Percentiles rank a stretch among this genome's conserved stretches.
These are phyloP conservation scores for Blastobotrys robertii DNA, from an alignment of 805 yeast species.

Conservation along the genomic window DNA sequence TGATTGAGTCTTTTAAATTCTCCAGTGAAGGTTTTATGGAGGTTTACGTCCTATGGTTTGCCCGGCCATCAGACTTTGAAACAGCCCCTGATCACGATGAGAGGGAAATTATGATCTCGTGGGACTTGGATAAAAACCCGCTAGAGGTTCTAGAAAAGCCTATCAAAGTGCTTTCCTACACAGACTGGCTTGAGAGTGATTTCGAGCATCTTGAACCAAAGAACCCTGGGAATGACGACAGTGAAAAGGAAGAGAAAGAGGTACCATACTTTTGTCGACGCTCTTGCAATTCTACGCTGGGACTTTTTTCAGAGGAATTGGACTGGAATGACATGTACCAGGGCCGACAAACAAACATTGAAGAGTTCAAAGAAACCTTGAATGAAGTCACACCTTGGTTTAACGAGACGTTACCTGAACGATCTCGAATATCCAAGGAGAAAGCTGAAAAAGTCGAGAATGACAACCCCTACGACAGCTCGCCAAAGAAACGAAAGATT, in stretches of 20 bases:
- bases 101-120: slow-evolving; percentile 8
- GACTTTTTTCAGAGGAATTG: slow-evolving; percentile 7
- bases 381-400: no score
- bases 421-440: neutral
- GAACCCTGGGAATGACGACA: neutral
- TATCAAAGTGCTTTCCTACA: slow-evolving; percentile 6
- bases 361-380: neutral
- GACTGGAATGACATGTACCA: slow-evolving; percentile 10
- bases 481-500: neutral
- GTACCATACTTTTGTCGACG: slow-evolving; percentile 10
- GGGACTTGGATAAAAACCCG: slow-evolving; percentile 8
- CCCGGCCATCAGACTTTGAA: slow-evolving; percentile 5
- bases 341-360: slow-evolving; percentile 9
- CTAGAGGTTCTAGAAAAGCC: slow-evolving; percentile 9
- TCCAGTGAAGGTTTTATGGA: slow-evolving; percentile 7
- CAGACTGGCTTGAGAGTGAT: neutral
- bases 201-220: neutral
- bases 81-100: neutral
- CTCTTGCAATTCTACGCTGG: slow-evolving; percentile 3
- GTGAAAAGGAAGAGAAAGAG: neutral
- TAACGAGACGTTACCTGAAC: no score
- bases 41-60: slow-evolving; percentile 12
- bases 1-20: slow-evolving; percentile 10
- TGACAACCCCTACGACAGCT: neutral
- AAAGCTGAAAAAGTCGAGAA: neutral